Evolutionary conservation across 2,329 filamentous ascomycete genomes (phyloP).

Genomic region (Dothistroma septosporum): DNA sequence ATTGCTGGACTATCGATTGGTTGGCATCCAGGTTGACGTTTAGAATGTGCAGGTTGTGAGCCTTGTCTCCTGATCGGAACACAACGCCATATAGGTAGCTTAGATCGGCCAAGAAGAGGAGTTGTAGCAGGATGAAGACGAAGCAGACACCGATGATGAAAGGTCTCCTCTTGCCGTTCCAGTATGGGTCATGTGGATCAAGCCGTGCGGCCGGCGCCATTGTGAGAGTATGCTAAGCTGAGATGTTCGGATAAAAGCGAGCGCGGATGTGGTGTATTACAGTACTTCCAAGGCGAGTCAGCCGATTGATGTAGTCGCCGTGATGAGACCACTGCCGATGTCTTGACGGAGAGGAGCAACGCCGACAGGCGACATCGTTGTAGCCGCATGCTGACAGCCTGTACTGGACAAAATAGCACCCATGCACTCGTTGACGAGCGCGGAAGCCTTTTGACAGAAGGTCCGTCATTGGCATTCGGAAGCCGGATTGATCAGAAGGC

Average conservation of each 20-base stretch:
- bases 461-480: neutral
- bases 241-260: neutral
- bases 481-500: neutral
- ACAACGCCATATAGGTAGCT: slow-evolving; percentile 30
- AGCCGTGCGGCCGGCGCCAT: neutral
- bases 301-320: neutral
- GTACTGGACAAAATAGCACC: neutral
- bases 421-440: neutral
- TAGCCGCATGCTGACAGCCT: neutral
- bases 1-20: neutral
- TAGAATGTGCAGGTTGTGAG: slow-evolving; percentile 28
- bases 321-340: neutral
- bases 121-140: slow-evolving; percentile 14
- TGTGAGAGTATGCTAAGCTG: neutral
- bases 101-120: slow-evolving; percentile 27
- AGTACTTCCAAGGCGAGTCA: neutral
- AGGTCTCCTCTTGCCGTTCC: slow-evolving; percentile 16
- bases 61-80: slow-evolving; percentile 17
- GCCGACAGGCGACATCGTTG: neutral
- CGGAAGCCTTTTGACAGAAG: neutral
- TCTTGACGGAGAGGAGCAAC: neutral
- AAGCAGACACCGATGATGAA: slow-evolving; percentile 13
- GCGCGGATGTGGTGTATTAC: neutral
- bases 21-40: slow-evolving; percentile 31
- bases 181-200: slow-evolving; percentile 5